Evolutionary conservation across 2,329 filamentous ascomycete genomes (phyloP).

Genomic region (Arthroderma uncinatum): DNA sequence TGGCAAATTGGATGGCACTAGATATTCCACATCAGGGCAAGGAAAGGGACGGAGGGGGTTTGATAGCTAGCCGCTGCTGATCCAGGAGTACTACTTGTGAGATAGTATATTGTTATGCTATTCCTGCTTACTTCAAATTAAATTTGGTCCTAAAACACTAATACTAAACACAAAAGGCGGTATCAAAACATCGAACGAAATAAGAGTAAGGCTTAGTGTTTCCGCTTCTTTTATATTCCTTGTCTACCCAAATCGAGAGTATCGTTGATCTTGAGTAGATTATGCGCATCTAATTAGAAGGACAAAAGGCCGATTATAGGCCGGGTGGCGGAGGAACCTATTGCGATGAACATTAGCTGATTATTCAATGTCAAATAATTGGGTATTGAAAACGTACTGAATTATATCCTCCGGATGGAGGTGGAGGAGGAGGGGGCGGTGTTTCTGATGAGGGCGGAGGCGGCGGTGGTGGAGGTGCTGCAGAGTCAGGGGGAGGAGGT

Average conservation of each 20-base stretch:
- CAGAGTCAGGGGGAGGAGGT: slow-evolving; percentile 27
- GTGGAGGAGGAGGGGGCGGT: slow-evolving; percentile 47
- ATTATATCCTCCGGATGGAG: slow-evolving; percentile 50
- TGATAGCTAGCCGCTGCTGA: background rate
- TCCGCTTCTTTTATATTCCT: background rate
- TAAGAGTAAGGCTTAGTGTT: background rate
- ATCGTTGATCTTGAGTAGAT: background rate
- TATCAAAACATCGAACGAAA: background rate
- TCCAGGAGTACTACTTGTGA: background rate
- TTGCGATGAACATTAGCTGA: slow-evolving; percentile 4
- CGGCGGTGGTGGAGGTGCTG: slow-evolving; percentile 45
- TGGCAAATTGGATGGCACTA: background rate
- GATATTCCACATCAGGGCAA: background rate
- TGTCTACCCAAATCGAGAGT: background rate
- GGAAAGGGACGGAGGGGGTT: background rate
- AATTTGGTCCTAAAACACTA: background rate
- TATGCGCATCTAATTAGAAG: background rate
- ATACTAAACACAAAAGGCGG: background rate
- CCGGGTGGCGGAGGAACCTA: slow-evolving; percentile 44
- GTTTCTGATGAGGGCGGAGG: slow-evolving; percentile 55
- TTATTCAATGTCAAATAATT: background rate
- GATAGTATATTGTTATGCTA: background rate
- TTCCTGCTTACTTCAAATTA: background rate
- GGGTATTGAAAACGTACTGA: slow-evolving; percentile 39
- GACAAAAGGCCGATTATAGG: slow-evolving; percentile 24